Evolutionary conservation across 2,329 filamentous ascomycete species (phyloP).

Genomic region (Apiospora aurea): DNA sequence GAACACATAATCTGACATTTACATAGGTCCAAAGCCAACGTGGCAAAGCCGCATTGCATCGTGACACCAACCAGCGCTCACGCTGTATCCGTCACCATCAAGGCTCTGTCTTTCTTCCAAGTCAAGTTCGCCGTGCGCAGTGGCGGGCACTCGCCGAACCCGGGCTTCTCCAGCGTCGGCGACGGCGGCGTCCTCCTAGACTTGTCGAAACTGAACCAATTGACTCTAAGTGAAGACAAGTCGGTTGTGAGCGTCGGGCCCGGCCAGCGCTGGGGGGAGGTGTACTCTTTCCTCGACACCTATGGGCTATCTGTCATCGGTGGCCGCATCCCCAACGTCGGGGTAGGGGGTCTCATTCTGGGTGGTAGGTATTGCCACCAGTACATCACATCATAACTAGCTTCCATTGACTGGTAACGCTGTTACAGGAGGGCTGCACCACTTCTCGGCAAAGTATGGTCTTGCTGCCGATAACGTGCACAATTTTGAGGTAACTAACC

Average conservation of each 20-base stretch:
- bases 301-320: conserved; percentile 29
- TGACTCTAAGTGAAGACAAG: conserved; percentile 31
- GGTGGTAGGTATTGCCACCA: conserved; percentile 32
- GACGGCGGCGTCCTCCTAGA: conserved; percentile 35
- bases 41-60: conserved; percentile 30
- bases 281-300: conserved; percentile 33
- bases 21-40: conserved; percentile 30
- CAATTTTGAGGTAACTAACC: not conserved
- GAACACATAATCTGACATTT: not conserved
- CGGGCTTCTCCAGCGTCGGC: conserved; percentile 30
- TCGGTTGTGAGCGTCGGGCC: conserved; percentile 41
- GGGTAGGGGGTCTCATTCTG: conserved; percentile 30
- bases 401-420: too few relatives aligned
- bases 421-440: not conserved
- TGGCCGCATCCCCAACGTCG: conserved; percentile 34
- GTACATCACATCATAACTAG: not conserved
- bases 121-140: conserved; percentile 32
- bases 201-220: conserved; percentile 32
- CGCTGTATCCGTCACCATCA: conserved; percentile 26
- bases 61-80: conserved; percentile 15
- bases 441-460: conserved; percentile 50
- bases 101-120: conserved; percentile 28
- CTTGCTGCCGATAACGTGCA: conserved; percentile 40
- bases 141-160: conserved; percentile 33
- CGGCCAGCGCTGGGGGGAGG: conserved; percentile 33